A percentile compares a stretch with the other conserved stretches of the same genome.
Evolutionary conservation across 164 flowering plant species (phyloP).

Genomic region (Vitis cinerea): DNA sequence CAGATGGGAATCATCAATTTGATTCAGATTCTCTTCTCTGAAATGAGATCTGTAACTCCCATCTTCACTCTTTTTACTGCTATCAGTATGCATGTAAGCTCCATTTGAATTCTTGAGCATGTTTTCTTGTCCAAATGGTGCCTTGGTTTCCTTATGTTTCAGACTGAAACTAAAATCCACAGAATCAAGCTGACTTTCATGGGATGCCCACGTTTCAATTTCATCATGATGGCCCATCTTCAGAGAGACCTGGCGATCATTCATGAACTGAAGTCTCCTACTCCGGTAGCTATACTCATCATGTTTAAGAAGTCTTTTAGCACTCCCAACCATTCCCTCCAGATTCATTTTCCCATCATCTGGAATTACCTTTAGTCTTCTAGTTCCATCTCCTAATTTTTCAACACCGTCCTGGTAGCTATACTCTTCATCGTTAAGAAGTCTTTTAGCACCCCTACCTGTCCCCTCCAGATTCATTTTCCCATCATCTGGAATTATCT

Average conservation of each 20-base stretch:
- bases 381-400: slow-evolving; percentile 2
- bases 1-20: slow-evolving; percentile 18
- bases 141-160: slow-evolving; percentile 30
- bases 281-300: slow-evolving; percentile 28
- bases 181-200: slow-evolving; percentile 28
- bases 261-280: slow-evolving; percentile 21
- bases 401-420: slow-evolving; percentile 4
- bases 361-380: slow-evolving; percentile 17
- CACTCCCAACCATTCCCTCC: slow-evolving; percentile 11
- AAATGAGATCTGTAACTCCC: slow-evolving; percentile 15
- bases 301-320: slow-evolving; percentile 14
- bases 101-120: slow-evolving; percentile 26
- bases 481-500: slow-evolving; percentile 13
- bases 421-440: slow-evolving; percentile 25
- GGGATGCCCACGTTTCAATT: slow-evolving; percentile 23
- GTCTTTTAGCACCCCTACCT: slow-evolving; percentile 12
- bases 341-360: slow-evolving; percentile 13
- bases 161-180: slow-evolving; percentile 27
- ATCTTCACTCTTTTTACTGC: slow-evolving; percentile 18
- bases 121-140: slow-evolving; percentile 35
- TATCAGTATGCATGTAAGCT: slow-evolving; percentile 24
- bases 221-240: slow-evolving; percentile 24
- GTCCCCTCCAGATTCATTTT: slow-evolving; percentile 11
- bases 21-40: slow-evolving; percentile 16
- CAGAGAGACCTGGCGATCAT: slow-evolving; percentile 20